These are phyloP conservation scores for Peniophora sp. DNA, from an alignment of 1,284 basidiomycete genomes.

Conservation along the genomic window DNA sequence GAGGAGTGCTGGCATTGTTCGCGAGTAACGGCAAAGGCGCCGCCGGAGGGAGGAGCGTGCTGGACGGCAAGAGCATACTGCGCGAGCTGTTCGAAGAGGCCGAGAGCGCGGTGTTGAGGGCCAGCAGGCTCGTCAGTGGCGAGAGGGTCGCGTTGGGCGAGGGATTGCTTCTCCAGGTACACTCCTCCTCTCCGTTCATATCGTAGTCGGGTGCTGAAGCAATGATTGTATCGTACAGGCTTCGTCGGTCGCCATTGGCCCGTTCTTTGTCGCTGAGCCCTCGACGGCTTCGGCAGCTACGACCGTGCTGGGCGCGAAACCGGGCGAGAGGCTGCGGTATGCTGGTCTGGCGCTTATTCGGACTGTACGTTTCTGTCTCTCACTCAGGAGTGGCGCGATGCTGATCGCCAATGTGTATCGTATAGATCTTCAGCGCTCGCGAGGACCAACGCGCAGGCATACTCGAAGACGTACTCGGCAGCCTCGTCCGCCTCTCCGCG, in stretches of 20 bases:
- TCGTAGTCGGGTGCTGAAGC: too few species aligned
- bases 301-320: too few species aligned
- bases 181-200: too few species aligned
- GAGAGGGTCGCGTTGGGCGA: slow-evolving; percentile 78
- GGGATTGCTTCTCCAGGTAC: too few species aligned
- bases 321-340: slow-evolving; percentile 50
- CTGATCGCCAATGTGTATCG: background rate
- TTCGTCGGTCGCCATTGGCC: slow-evolving; percentile 89
- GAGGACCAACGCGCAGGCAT: slow-evolving; percentile 91
- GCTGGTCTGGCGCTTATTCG: slow-evolving; percentile 80
- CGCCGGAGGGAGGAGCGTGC: too few species aligned
- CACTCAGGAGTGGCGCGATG: too few species aligned
- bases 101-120: too few species aligned
- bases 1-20: slow-evolving; percentile 44
- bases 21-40: slow-evolving; percentile 10
- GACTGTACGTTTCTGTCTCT: slow-evolving; percentile 72
- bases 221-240: slow-evolving; percentile 46
- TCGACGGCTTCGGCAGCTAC: too few species aligned
- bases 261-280: slow-evolving; percentile 81
- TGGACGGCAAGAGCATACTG: too few species aligned
- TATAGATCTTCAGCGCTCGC: slow-evolving; percentile 82
- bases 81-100: slow-evolving; percentile 54
- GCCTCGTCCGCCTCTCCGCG: slow-evolving; percentile 86
- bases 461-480: slow-evolving; percentile 89
- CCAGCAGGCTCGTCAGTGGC: slow-evolving; percentile 54